Base-by-base conservation (phyloP, 371 early-diverging fungal genomes). In the Fennellomyces sp. region DNA sequence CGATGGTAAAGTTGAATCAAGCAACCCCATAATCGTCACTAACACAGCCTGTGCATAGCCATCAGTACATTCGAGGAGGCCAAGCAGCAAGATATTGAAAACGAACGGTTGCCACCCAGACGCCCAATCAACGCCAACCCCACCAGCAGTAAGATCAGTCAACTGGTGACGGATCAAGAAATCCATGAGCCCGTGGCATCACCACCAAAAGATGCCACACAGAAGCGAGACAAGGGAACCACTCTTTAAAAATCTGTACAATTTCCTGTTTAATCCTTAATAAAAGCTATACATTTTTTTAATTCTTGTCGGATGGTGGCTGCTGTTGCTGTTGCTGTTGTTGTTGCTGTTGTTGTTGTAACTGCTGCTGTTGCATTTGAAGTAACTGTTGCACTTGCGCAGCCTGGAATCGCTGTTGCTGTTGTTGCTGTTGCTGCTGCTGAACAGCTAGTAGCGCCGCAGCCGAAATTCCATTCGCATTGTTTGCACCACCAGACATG, bases 51-150 rank as follows among this genome's bases (percentile, higher is more conserved):
- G 25, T 33, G 15, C 28, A 30, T 55, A 82, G 94, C 94, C 26
- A 94, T 96, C 65, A 83, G 85, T 12, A 83, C 91, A 29, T 97
- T 97, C 73, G 97, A 97, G 35, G 94, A 96, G 60, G 98, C 97
- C 23, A 91, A 88, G 65, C 78, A 75, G 10, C 89, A 89, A 27
- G 97, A 98, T 73, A 64, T 84, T 21, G 91, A 94, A 52, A 98
- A 98, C 67, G 98, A 98, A 73, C 85, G 90, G 45, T 64, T 97
- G 52, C 98, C 98, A 35, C 97, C 97, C 19, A 81, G 82, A n/a
- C 38, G 38, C 26, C 80, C 68, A 61, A 80, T 75, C 29, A 75
- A 19, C 5, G 5, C 13, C 17, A 39, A 13, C 5, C 13, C 6
- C 5, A 39, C 39, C 5, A 33, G 33, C 12, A 33, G 17, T 11